phyloP scores from a whole-genome alignment of 805 yeast species.

The Lipomyces kockii region DNA sequence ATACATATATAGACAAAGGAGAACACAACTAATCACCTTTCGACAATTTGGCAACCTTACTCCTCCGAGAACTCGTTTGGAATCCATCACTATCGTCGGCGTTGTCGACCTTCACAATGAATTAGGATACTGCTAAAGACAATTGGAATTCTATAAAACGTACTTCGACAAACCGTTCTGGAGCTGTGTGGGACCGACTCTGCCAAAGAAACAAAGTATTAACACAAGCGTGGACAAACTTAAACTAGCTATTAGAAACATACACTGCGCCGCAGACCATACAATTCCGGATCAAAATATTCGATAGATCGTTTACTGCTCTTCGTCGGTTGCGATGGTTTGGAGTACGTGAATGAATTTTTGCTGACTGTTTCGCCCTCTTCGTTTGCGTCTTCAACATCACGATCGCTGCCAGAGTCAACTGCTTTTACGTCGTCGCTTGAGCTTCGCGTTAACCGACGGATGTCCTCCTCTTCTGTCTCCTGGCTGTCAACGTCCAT shows the following conservation, averaged over 20 bases:
- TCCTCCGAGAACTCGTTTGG: constrained; percentile 12
- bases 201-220: neutral
- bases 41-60: constrained; percentile 5
- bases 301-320: constrained; percentile 17
- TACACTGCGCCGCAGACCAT: constrained; percentile 50
- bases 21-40: constrained; percentile 9
- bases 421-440: neutral
- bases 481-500: constrained; percentile 32
- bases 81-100: constrained; percentile 30
- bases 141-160: neutral
- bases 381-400: neutral
- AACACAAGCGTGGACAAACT: neutral
- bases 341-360: neutral
- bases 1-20: neutral
- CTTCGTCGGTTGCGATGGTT: neutral
- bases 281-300: constrained; percentile 47
- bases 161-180: constrained; percentile 40
- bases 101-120: constrained; percentile 16
- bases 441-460: neutral
- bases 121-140: neutral
- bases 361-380: neutral
- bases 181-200: constrained; percentile 44
- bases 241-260: constrained; percentile 8
- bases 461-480: constrained; percentile 33
- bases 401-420: neutral